These are phyloP conservation scores for Talaromyces verruculosus DNA, from an alignment of 2,329 filamentous ascomycete genomes.

Conservation along the genomic window DNA sequence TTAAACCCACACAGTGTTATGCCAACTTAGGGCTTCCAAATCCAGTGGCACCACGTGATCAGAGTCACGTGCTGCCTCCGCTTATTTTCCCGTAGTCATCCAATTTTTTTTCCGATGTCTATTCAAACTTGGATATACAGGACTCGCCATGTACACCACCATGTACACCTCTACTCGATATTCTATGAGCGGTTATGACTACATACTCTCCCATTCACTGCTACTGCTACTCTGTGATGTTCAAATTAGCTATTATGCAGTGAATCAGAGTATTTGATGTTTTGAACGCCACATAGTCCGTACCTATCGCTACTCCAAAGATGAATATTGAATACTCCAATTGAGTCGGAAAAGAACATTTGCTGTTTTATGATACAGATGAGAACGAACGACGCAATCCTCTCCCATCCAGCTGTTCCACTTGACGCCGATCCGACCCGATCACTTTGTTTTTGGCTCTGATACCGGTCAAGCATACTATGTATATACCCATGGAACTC, in stretches of 20 bases:
- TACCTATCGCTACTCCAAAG: no score
- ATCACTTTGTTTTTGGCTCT: background rate
- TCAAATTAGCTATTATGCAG: background rate
- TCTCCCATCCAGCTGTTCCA: conserved; percentile 18
- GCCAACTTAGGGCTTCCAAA: background rate
- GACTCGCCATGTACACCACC: background rate
- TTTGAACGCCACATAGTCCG: background rate
- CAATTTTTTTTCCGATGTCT: background rate
- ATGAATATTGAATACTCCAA: no score
- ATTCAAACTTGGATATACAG: background rate
- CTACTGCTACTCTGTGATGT: background rate
- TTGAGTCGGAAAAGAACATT: no score
- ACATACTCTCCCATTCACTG: no score
- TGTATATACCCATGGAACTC: conserved; percentile 7
- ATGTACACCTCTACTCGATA: no score
- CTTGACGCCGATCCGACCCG: conserved; percentile 11
- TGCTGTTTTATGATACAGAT: background rate
- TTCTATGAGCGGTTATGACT: no score
- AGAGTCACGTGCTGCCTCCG: background rate
- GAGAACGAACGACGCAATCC: conserved; percentile 6
- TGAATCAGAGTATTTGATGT: background rate
- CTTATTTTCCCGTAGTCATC: no score
- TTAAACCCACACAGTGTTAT: no score
- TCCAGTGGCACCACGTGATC: conserved; percentile 2
- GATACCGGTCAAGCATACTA: conserved; percentile 10